These are phyloP conservation scores for Amaranthus palmeri DNA, from an alignment of 148 eudicot genomes.

Conservation along the genomic window DNA sequence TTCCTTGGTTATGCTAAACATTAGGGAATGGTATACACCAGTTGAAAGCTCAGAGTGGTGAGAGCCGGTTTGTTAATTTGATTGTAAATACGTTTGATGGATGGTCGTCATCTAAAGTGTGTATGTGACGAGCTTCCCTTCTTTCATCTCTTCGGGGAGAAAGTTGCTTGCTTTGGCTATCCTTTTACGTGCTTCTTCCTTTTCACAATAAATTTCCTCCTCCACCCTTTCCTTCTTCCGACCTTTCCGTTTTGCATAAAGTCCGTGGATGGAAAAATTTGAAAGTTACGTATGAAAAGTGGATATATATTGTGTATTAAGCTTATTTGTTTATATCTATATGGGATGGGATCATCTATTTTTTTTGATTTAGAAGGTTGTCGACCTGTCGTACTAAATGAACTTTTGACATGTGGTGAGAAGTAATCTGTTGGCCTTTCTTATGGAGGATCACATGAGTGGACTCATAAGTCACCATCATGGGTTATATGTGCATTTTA, in stretches of 20 bases:
- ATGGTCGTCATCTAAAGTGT: conserved; percentile 8
- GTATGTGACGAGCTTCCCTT: conserved; percentile 1
- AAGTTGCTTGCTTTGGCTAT: conserved; percentile 2
- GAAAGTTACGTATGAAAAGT: conserved; percentile 24
- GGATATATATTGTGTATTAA: conserved; percentile 8
- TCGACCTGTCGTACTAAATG: conserved; percentile 1
- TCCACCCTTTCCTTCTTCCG: not conserved
- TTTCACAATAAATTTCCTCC: conserved; percentile 10
- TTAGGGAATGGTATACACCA: not conserved
- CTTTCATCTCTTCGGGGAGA: conserved; percentile 6
- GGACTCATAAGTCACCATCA: conserved; percentile 21
- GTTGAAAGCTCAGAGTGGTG: conserved; percentile 1
- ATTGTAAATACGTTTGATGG: not conserved
- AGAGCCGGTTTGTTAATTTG: not conserved
- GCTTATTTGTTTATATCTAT: conserved; percentile 9
- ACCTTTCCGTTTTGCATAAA: not conserved
- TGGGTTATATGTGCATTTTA: conserved; percentile 17
- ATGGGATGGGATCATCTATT: not conserved
- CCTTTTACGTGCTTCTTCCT: conserved; percentile 3
- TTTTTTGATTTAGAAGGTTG: conserved; percentile 2
- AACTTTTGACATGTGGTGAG: conserved; percentile 19
- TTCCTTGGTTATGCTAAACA: not conserved
- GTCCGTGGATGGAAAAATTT: conserved; percentile 19
- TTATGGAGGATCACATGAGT: conserved; percentile 25
- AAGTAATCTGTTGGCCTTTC: conserved; percentile 7